Base-by-base conservation (phyloP, 2,329 filamentous ascomycete genomes). In the Talaromyces islandicus region DNA sequence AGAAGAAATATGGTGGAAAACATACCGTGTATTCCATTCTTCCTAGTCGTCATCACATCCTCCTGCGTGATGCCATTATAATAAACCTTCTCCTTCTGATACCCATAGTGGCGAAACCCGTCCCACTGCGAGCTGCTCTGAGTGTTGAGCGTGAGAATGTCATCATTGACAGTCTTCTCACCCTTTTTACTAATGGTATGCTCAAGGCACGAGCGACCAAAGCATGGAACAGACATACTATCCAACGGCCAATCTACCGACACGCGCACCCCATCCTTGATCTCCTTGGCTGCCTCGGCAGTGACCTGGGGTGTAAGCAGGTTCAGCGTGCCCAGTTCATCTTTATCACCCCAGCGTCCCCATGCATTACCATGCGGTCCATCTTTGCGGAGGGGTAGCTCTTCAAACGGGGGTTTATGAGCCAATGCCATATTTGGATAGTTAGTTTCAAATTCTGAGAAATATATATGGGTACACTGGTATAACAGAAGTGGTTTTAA, bases 141-240 rank as follows among this genome's bases (percentile, higher is more conserved):
- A 0, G 83, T 80, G 69, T 86, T 86, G 65, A 85, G 81, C 0
- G 75, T 77, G 77, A 83, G 83, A 27, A 80, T 73, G 68, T 87
- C 85, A 67, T 88, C 85, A 67, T 87, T 86, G 27, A 85, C 80
- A 4, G 77, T 73, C 21, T 79, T 70, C 2, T 80, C 80, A 1
- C 74, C 68, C 70, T 84, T 84, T 51, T 79, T 75, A 59, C 80
- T 77, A 24, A 85, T 69, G 9, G 81, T 69, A 64, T 83, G 79
- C 61, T 32, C 51, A 2, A 54, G 29, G 2, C 17, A n/a, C 14
- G 14, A 19, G 6, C 51, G 51, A n/a, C 51, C 51, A 54, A 54
- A 54, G 51, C 51, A 54, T 7, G 51, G 29, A n/a, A 32, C 27
- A 29, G 27, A 32, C 51, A 54, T 54, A 54, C 51, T 54, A n/a